Conservation (phyloP, 805 yeast species). For the Hanseniaspora jakobsenii region DNA sequence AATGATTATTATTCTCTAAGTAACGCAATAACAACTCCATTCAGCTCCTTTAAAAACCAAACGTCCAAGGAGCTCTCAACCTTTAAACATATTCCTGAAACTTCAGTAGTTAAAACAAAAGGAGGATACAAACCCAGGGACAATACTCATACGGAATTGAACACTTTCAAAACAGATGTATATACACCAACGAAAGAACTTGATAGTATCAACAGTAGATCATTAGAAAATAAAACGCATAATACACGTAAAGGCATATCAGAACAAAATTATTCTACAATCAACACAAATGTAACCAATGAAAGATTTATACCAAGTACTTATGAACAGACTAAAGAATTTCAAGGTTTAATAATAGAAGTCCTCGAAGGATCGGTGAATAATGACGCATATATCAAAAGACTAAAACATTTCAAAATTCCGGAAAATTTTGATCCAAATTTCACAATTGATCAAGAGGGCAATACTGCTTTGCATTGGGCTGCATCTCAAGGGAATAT, state of each 20-base stretch:
- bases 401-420: constrained; percentile 31
- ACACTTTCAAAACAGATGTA: too few relatives aligned
- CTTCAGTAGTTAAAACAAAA: constrained; percentile 14
- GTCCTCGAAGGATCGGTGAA: constrained; percentile 27
- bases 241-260: too few relatives aligned
- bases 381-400: constrained; percentile 20
- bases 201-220: too few relatives aligned
- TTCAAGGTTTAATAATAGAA: too few relatives aligned
- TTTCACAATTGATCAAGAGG: constrained; percentile 64
- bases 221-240: too few relatives aligned
- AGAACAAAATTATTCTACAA: too few relatives aligned
- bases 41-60: constrained; percentile 20
- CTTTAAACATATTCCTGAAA: constrained; percentile 8
- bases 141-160: too few relatives aligned
- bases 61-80: constrained; percentile 17
- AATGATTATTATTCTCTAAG: constrained; percentile 19
- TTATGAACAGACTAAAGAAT: too few relatives aligned
- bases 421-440: constrained; percentile 55
- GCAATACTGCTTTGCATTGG: constrained; percentile 77
- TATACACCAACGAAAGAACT: too few relatives aligned
- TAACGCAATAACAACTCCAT: constrained; percentile 18
- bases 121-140: too few relatives aligned
- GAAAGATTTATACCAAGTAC: too few relatives aligned
- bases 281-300: too few relatives aligned
- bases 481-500: constrained; percentile 67